Evolutionary conservation across 2,329 filamentous ascomycete species (phyloP).

Genomic region (Hymenoscyphus linearis): DNA sequence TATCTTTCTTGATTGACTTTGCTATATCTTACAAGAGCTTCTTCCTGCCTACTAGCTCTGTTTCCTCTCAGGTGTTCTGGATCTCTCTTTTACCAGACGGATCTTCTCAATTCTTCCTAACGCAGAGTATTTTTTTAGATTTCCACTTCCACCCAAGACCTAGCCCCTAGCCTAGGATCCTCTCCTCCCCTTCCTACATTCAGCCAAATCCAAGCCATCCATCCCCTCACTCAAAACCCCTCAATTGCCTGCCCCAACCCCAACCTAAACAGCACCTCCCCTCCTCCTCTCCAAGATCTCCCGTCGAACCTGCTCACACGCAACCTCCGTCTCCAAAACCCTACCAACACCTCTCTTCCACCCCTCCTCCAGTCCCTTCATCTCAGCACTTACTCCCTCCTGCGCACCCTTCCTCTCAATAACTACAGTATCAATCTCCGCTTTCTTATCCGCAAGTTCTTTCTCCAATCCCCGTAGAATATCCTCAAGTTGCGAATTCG

Average conservation of each 20-base stretch:
- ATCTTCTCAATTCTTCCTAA: no score
- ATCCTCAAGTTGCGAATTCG: slow-evolving; percentile 74
- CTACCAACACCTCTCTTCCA: slow-evolving; percentile 77
- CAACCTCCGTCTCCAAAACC: slow-evolving; percentile 82
- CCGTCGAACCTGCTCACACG: slow-evolving; percentile 64
- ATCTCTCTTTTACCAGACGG: no score
- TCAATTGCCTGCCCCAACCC: background rate
- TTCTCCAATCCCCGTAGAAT: slow-evolving; percentile 64
- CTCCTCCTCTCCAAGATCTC: slow-evolving; percentile 62
- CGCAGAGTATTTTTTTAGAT: no score
- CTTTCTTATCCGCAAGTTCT: slow-evolving; percentile 64
- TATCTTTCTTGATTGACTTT: background rate
- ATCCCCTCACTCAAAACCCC: background rate
- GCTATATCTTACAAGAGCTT: slow-evolving; percentile 2
- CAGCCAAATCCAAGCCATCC: no score
- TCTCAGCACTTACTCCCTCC: slow-evolving; percentile 65
- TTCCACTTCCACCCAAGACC: no score
- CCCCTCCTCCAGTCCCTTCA: slow-evolving; percentile 65
- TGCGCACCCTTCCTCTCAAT: slow-evolving; percentile 64
- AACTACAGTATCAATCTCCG: slow-evolving; percentile 69
- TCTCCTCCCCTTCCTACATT: no score
- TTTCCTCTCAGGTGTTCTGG: slow-evolving; percentile 1
- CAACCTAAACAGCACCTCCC: slow-evolving; percentile 24
- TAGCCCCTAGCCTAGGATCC: no score
- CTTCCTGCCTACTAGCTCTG: slow-evolving; percentile 10